Conservation (phyloP, 495 filamentous ascomycete genomes). For the Aspergillus wentii region DNA sequence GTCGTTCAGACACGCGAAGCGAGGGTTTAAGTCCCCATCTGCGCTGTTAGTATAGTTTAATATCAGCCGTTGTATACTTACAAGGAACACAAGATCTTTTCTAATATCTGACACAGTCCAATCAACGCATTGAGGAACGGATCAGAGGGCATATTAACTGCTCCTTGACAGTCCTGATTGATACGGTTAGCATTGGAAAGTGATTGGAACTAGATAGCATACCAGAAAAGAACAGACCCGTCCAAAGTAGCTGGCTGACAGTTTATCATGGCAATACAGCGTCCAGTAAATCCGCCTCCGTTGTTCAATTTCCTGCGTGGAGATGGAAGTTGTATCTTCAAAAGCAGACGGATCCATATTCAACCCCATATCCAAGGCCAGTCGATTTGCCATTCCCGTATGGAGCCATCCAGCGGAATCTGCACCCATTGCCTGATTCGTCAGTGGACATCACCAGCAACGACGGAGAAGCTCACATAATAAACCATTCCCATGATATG, state of each 20-base stretch:
- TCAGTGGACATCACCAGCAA: too few species aligned
- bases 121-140: too few species aligned
- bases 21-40: constrained; percentile 27
- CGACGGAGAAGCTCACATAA: too few species aligned
- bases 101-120: constrained; percentile 22
- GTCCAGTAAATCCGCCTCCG: constrained; percentile 29
- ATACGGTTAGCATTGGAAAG: neutral
- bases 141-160: constrained; percentile 29
- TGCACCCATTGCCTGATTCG: constrained; percentile 23
- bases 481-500: constrained; percentile 69
- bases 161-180: constrained; percentile 23
- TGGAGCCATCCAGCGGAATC: constrained; percentile 26
- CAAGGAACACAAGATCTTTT: constrained; percentile 24
- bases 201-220: too few species aligned
- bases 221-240: constrained; percentile 26
- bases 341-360: constrained; percentile 24
- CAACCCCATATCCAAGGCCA: constrained; percentile 25
- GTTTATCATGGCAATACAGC: constrained; percentile 25
- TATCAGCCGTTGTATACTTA: constrained; percentile 7
- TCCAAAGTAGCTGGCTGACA: constrained; percentile 25
- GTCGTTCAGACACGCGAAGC: neutral
- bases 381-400: constrained; percentile 23
- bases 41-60: neutral
- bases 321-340: constrained; percentile 13
- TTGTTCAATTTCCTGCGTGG: constrained; percentile 19